Evolutionary conservation across 163 green algal species (phyloP).

Genomic region (Smithsoniella earleae): DNA sequence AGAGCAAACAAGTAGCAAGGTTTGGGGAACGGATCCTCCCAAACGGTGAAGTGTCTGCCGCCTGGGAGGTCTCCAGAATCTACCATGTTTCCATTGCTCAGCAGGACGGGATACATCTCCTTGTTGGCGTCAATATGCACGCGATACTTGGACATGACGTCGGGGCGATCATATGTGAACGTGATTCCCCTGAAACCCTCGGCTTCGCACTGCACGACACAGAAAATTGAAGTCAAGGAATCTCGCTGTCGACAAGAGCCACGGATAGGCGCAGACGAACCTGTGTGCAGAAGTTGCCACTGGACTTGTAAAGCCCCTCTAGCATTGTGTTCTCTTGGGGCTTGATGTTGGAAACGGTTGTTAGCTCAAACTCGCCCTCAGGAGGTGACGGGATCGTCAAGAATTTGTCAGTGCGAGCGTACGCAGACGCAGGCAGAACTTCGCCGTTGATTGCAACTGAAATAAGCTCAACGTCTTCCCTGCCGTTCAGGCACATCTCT

Average conservation of each 20-base stretch:
- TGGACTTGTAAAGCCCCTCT: slow-evolving; percentile 90
- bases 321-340: slow-evolving; percentile 90
- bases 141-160: slow-evolving; percentile 82
- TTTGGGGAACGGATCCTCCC: slow-evolving; percentile 94
- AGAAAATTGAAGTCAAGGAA: neutral
- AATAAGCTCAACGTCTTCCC: slow-evolving; percentile 70
- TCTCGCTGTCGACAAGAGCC: neutral
- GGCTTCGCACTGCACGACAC: slow-evolving; percentile 89
- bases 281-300: slow-evolving; percentile 95
- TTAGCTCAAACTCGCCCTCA: slow-evolving; percentile 52
- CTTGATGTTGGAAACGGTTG: slow-evolving; percentile 68
- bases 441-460: slow-evolving; percentile 60
- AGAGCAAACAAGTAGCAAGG: slow-evolving; percentile 98
- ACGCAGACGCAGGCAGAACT: slow-evolving; percentile 34
- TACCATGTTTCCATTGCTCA: slow-evolving; percentile 93
- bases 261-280: no score
- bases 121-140: slow-evolving; percentile 85
- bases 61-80: slow-evolving; percentile 58
- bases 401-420: slow-evolving; percentile 36
- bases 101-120: slow-evolving; percentile 84
- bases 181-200: slow-evolving; percentile 97
- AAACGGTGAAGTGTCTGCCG: slow-evolving; percentile 77
- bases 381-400: slow-evolving; percentile 39
- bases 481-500: slow-evolving; percentile 34
- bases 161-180: slow-evolving; percentile 80